phyloP scores from a whole-genome alignment of 129 eudicot genomes.

The Artemisia argyi region DNA sequence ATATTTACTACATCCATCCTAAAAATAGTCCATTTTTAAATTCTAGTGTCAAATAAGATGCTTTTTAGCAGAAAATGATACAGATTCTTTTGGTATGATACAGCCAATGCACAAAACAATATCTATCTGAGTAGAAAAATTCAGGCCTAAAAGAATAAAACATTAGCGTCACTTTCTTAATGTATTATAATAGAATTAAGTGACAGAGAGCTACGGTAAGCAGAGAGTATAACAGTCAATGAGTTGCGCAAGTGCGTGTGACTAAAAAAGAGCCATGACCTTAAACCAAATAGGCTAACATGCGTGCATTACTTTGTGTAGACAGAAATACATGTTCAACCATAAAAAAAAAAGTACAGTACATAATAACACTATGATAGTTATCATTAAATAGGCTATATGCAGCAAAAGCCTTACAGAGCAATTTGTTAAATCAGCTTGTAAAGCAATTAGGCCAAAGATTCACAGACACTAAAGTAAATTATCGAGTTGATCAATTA shows the following conservation, averaged over 20 bases:
- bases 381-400: not conserved
- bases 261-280: not conserved
- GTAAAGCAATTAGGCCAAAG: not conserved
- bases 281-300: not conserved
- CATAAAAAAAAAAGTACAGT: not conserved
- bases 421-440: slow-evolving; percentile 3
- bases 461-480: not conserved
- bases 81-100: not conserved
- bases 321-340: not conserved
- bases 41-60: not conserved
- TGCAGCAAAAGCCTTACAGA: not conserved
- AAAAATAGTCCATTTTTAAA: not conserved
- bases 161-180: not conserved
- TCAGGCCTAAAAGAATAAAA: not conserved
- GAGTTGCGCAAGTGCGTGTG: not conserved
- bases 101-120: not conserved
- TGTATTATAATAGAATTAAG: not conserved
- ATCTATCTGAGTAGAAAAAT: not conserved
- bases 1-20: not conserved
- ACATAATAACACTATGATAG: not conserved
- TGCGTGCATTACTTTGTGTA: not conserved
- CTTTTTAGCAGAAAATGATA: not conserved
- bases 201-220: not conserved
- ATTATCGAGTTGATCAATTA: too few relatives aligned
- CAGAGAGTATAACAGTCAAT: not conserved